These are phyloP conservation scores for Clonostachys rhizophaga DNA, from an alignment of 2,329 filamentous ascomycete genomes.

Conservation along the genomic window DNA sequence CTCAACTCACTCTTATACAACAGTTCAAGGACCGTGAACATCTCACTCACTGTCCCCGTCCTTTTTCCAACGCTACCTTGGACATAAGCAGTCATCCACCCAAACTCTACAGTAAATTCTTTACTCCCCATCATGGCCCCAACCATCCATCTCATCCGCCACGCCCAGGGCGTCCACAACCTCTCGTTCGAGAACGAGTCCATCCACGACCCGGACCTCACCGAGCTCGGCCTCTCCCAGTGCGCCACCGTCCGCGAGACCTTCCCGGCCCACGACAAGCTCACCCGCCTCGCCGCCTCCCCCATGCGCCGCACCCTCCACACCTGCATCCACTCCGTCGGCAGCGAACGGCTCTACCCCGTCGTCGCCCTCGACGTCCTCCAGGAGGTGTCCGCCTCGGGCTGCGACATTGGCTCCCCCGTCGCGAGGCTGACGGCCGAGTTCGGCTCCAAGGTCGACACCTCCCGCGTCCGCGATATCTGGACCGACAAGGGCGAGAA, in stretches of 20 bases:
- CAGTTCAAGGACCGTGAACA: no score
- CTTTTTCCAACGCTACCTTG: no score
- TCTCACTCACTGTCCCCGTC: no score
- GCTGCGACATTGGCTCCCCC: conserved; percentile 71
- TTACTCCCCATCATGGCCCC: conserved; percentile 33
- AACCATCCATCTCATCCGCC: conserved; percentile 64
- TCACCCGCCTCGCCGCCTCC: conserved; percentile 72
- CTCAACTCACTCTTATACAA: no score
- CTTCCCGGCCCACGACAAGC: conserved; percentile 61
- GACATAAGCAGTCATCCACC: no score
- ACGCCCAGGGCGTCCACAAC: conserved; percentile 81
- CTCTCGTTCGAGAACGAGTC: conserved; percentile 63
- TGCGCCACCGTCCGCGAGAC: conserved; percentile 55
- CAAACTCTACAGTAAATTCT: no score
- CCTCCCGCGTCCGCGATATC: conserved; percentile 52
- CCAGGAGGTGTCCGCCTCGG: conserved; percentile 72
- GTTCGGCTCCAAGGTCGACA: conserved; percentile 60
- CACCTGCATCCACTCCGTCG: conserved; percentile 70
- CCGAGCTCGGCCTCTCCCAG: conserved; percentile 70
- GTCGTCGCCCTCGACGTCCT: conserved; percentile 68
- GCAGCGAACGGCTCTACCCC: conserved; percentile 21
- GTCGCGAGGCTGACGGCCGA: conserved; percentile 50
- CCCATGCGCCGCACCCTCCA: conserved; percentile 78
- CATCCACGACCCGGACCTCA: conserved; percentile 75
- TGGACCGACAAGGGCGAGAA: conserved; percentile 55